Conservation (phyloP, 306 rosid genomes). For the Prosopis cineraria region DNA sequence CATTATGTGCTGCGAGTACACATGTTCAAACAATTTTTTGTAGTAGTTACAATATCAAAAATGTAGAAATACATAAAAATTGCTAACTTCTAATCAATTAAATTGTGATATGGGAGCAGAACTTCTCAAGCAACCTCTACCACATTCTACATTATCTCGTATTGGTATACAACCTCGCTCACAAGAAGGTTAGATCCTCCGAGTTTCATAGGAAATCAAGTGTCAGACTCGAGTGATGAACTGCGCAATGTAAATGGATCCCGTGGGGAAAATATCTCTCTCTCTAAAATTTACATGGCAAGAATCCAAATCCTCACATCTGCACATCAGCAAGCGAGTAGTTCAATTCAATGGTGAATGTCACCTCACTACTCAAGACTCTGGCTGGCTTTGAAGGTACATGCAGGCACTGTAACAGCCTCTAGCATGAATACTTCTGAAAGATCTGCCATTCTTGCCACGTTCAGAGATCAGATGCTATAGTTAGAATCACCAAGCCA, state of each 20-base stretch:
- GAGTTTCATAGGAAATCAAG: neutral
- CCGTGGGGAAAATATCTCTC: neutral
- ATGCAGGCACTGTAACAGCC: slow-evolving; percentile 25
- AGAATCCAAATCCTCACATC: slow-evolving; percentile 3
- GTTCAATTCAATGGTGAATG: slow-evolving; percentile 25
- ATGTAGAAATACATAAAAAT: slow-evolving; percentile 15
- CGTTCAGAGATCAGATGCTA: slow-evolving; percentile 30
- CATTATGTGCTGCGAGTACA: slow-evolving; percentile 22
- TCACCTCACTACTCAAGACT: slow-evolving; percentile 33
- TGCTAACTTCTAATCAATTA: neutral
- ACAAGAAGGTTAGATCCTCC: slow-evolving; percentile 27
- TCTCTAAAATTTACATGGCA: too few relatives aligned
- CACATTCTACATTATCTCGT: neutral
- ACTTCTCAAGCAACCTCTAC: neutral
- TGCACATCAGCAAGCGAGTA: slow-evolving; percentile 19
- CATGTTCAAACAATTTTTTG: slow-evolving; percentile 13
- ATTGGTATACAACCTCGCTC: neutral
- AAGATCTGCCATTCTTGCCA: slow-evolving; percentile 27
- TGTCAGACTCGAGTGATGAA: neutral
- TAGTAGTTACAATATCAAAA: slow-evolving; percentile 36
- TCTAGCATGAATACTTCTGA: slow-evolving; percentile 20
- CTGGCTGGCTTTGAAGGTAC: slow-evolving; percentile 32
- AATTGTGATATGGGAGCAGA: slow-evolving; percentile 14
- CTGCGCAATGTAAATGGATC: neutral
- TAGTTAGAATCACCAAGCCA: slow-evolving; percentile 27